A percentile compares a stretch with the other conserved stretches of the same genome.
These are phyloP conservation scores for Pseudogymnoascus sp. DNA, from an alignment of 2,329 filamentous ascomycete species.

Conservation along the genomic window DNA sequence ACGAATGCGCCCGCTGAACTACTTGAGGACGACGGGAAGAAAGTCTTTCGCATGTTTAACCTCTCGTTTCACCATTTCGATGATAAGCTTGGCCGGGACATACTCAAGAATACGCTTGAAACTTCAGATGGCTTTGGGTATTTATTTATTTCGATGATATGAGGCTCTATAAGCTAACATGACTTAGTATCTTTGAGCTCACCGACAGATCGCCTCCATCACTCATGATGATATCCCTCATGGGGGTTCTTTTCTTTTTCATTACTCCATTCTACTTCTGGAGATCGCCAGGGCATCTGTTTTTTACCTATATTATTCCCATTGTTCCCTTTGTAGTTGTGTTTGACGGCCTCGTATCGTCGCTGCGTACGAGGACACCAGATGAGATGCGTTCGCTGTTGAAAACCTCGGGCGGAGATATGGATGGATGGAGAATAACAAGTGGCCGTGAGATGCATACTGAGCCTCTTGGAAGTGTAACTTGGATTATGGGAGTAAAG, in stretches of 20 bases:
- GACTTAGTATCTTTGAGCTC: conserved; percentile 59
- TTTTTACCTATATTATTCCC: conserved; percentile 61
- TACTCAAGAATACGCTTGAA: conserved; percentile 57
- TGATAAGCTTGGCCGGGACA: conserved; percentile 51
- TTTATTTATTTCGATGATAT: not conserved
- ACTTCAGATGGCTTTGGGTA: conserved; percentile 59
- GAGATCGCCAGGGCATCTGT: conserved; percentile 36
- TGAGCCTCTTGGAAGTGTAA: conserved; percentile 41
- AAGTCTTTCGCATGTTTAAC: conserved; percentile 63
- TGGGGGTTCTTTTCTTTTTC: conserved; percentile 46
- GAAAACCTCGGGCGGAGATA: conserved; percentile 41
- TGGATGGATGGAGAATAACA: conserved; percentile 36
- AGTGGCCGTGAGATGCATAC: conserved; percentile 37
- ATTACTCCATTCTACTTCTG: conserved; percentile 44
- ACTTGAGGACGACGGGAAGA: conserved; percentile 37
- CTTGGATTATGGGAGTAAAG: conserved; percentile 37
- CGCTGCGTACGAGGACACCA: conserved; percentile 58
- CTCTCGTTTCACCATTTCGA: conserved; percentile 73
- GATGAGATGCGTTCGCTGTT: conserved; percentile 57
- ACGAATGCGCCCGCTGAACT: conserved; percentile 48
- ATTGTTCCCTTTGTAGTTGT: conserved; percentile 60
- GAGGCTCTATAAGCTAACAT: not conserved
- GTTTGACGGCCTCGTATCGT: conserved; percentile 63
- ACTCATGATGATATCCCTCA: conserved; percentile 44
- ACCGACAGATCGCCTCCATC: conserved; percentile 55